These are phyloP conservation scores for Chaetomium sp. DNA, from an alignment of 2,329 filamentous ascomycete genomes.

Conservation along the genomic window DNA sequence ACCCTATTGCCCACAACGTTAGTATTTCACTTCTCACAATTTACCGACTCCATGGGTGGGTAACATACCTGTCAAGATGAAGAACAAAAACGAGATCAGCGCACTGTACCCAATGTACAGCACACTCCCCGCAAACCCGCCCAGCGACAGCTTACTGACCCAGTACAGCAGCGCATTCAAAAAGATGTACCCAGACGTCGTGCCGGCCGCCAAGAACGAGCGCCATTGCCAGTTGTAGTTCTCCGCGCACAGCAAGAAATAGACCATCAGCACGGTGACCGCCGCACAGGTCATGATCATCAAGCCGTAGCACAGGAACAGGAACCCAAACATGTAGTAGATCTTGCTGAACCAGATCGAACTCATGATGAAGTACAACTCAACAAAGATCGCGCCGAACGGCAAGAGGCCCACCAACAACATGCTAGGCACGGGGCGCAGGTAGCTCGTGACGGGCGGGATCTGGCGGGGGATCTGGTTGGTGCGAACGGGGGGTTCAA, in stretches of 20 bases:
- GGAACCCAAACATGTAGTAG: slow-evolving; percentile 99
- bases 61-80: slow-evolving; percentile 81
- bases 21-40: background rate
- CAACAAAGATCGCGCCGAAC: slow-evolving; percentile 94
- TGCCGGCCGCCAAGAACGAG: slow-evolving; percentile 84
- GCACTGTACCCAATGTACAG: slow-evolving; percentile 91
- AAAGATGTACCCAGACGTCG: slow-evolving; percentile 88
- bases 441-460: slow-evolving; percentile 73
- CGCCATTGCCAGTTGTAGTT: slow-evolving; percentile 99
- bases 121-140: slow-evolving; percentile 77
- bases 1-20: slow-evolving; percentile 48
- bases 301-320: slow-evolving; percentile 94
- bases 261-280: slow-evolving; percentile 89
- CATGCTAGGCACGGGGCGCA: slow-evolving; percentile 83
- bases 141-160: slow-evolving; percentile 78
- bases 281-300: slow-evolving; percentile 95
- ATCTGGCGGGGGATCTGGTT: slow-evolving; percentile 99
- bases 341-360: slow-evolving; percentile 98
- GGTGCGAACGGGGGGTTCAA: slow-evolving; percentile 79
- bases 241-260: slow-evolving; percentile 91
- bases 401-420: slow-evolving; percentile 86
- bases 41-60: too few species aligned
- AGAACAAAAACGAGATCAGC: slow-evolving; percentile 84
- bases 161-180: slow-evolving; percentile 87
- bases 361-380: slow-evolving; percentile 99